phyloP scores from a whole-genome alignment of 1,139 yeast genomes.

The Candida sp. region DNA sequence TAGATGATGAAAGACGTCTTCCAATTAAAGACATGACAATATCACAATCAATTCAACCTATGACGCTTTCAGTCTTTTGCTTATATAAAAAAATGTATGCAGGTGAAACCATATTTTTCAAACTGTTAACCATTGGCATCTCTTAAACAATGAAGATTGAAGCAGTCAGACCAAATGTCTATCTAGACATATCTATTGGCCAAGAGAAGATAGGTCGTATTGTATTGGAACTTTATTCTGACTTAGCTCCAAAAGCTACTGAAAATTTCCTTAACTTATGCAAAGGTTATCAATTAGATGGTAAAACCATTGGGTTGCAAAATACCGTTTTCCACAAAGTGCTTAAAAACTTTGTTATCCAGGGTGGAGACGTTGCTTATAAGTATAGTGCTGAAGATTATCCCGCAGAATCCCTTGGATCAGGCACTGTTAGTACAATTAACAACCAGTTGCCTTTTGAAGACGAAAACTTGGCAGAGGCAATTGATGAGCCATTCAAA shows the following conservation, averaged over 20 bases:
- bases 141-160: constrained; percentile 28
- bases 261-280: constrained; percentile 52
- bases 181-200: constrained; percentile 55
- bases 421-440: constrained; percentile 50
- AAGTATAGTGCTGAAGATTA: constrained; percentile 24
- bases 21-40: not conserved
- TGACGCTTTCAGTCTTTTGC: not conserved
- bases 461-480: constrained; percentile 50
- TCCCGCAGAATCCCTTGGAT: constrained; percentile 39
- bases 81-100: not conserved
- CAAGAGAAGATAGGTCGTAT: constrained; percentile 53
- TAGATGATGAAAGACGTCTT: constrained; percentile 1
- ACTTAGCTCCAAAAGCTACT: constrained; percentile 57
- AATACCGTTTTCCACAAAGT: constrained; percentile 62
- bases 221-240: constrained; percentile 54
- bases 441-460: constrained; percentile 8
- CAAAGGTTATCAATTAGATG: constrained; percentile 24
- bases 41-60: not conserved
- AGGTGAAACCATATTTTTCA: not conserved
- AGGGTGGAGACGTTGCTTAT: constrained; percentile 60
- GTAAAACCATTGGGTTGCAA: constrained; percentile 26
- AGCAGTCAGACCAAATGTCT: constrained; percentile 35
- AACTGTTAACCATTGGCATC: not conserved
- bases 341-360: constrained; percentile 75
- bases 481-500: constrained; percentile 45